These are phyloP conservation scores for Lodderomyces elongisporus DNA, from an alignment of 1,139 yeast genomes.

Conservation along the genomic window DNA sequence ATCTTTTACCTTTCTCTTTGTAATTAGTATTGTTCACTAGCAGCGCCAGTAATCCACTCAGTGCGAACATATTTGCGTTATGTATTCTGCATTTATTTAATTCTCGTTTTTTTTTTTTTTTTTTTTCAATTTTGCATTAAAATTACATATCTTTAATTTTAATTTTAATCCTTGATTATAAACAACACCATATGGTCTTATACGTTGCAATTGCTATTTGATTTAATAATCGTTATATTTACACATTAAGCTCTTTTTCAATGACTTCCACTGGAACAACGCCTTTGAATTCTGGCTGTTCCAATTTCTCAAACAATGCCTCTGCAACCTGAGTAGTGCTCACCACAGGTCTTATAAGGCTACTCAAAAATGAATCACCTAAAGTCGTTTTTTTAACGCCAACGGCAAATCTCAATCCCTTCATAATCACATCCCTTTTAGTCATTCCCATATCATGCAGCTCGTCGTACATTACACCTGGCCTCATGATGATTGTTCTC, in stretches of 20 bases:
- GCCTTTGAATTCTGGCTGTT: slow-evolving; percentile 48
- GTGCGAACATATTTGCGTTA: too few species aligned
- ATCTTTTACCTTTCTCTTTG: too few species aligned
- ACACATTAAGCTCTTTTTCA: slow-evolving; percentile 22
- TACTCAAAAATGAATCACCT: slow-evolving; percentile 36
- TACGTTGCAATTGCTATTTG: too few species aligned
- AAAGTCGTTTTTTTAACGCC: slow-evolving; percentile 35
- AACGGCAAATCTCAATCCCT: slow-evolving; percentile 30
- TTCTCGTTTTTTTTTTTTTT: too few species aligned
- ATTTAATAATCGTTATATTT: too few species aligned
- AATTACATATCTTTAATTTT: too few species aligned
- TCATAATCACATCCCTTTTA: slow-evolving; percentile 27
- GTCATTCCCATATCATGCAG: slow-evolving; percentile 22
- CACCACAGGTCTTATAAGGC: slow-evolving; percentile 56
- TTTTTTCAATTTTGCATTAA: too few species aligned
- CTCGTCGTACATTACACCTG: slow-evolving; percentile 78
- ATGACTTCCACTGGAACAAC: slow-evolving; percentile 21
- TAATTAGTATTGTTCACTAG: too few species aligned
- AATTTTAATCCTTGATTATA: too few species aligned
- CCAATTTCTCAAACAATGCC: slow-evolving; percentile 51
- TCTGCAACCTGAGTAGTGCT: slow-evolving; percentile 67
- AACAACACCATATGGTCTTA: too few species aligned
- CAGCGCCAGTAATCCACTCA: too few species aligned
- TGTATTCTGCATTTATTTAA: too few species aligned
- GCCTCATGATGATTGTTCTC: slow-evolving; percentile 63